A percentile compares a stretch with the other conserved stretches of the same genome.
Conservation (phyloP, 2,329 filamentous ascomycete species). For the Sphaerulina vaccinii region DNA sequence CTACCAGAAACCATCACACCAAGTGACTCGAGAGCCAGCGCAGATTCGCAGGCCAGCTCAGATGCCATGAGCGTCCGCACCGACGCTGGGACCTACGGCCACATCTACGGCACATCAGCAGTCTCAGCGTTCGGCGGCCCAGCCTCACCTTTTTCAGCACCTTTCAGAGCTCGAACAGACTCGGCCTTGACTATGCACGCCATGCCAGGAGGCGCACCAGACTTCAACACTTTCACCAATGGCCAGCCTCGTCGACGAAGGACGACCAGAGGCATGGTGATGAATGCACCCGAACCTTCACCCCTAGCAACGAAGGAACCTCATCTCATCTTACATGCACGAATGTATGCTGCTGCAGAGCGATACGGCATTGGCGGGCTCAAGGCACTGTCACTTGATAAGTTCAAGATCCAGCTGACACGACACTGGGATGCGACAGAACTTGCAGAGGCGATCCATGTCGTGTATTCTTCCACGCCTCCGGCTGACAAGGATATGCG, state of each 20-base stretch:
- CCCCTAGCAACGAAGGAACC: conserved; percentile 26
- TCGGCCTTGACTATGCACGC: conserved; percentile 28
- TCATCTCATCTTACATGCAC: conserved; percentile 27
- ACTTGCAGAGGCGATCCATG: conserved; percentile 33
- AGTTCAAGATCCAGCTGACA: conserved; percentile 30
- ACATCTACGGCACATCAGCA: conserved; percentile 29
- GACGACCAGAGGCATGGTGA: conserved; percentile 17
- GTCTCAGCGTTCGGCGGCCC: conserved; percentile 30
- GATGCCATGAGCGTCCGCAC: conserved; percentile 26
- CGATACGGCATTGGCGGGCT: conserved; percentile 30
- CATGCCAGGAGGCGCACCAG: conserved; percentile 17
- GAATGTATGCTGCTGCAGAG: conserved; percentile 29
- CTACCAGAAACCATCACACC: conserved; percentile 8
- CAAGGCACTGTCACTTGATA: conserved; percentile 27
- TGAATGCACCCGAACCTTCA: conserved; percentile 24
- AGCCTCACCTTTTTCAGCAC: conserved; percentile 9
- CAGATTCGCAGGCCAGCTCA: conserved; percentile 14
- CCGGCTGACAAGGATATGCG: conserved; percentile 35
- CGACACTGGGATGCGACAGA: conserved; percentile 31
- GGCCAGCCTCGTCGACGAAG: conserved; percentile 13
- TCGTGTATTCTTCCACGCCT: conserved; percentile 32
- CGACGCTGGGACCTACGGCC: conserved; percentile 27
- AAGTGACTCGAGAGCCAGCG: too few relatives aligned
- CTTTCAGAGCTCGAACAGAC: conserved; percentile 17
- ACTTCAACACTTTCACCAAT: conserved; percentile 14